These are phyloP conservation scores for Malassezia yamatoensis DNA, from an alignment of 1,284 basidiomycete species.

Conservation along the genomic window DNA sequence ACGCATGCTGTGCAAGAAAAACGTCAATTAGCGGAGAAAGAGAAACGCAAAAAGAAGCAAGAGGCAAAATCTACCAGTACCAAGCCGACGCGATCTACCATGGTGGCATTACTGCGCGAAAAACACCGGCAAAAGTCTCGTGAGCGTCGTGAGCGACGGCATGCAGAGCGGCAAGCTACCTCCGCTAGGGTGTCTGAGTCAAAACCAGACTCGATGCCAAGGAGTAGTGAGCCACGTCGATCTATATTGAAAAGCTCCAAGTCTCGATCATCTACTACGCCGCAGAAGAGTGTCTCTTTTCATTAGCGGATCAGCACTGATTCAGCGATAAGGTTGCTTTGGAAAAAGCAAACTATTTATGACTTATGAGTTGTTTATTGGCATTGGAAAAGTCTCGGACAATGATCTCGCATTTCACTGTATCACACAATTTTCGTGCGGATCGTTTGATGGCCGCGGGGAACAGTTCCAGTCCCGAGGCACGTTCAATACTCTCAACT, in stretches of 20 bases:
- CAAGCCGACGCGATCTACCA: conserved; percentile 2
- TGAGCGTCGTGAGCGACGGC: not conserved
- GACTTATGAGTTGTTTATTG: conserved; percentile 4
- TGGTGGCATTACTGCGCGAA: conserved; percentile 10
- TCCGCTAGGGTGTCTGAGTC: too few species aligned
- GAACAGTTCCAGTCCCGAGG: conserved; percentile 79
- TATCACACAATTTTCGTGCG: conserved; percentile 72
- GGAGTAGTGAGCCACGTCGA: too few species aligned
- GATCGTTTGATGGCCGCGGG: conserved; percentile 67
- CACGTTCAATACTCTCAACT: conserved; percentile 84
- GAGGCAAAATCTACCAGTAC: not conserved
- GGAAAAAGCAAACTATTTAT: not conserved
- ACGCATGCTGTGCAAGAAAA: not conserved
- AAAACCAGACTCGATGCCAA: too few species aligned
- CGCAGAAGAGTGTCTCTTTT: conserved; percentile 17
- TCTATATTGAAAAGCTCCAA: too few species aligned
- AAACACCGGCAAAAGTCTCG: conserved; percentile 12
- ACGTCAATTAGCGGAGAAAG: not conserved
- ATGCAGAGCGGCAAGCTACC: too few species aligned
- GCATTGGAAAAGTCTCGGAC: conserved; percentile 33
- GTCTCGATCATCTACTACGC: not conserved
- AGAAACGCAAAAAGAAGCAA: conserved; percentile 2
- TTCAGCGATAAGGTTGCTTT: too few species aligned
- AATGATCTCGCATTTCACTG: conserved; percentile 36
- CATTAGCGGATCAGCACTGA: not conserved